Conservation (phyloP, 495 filamentous ascomycete genomes). For the Neurospora tetraspora region DNA sequence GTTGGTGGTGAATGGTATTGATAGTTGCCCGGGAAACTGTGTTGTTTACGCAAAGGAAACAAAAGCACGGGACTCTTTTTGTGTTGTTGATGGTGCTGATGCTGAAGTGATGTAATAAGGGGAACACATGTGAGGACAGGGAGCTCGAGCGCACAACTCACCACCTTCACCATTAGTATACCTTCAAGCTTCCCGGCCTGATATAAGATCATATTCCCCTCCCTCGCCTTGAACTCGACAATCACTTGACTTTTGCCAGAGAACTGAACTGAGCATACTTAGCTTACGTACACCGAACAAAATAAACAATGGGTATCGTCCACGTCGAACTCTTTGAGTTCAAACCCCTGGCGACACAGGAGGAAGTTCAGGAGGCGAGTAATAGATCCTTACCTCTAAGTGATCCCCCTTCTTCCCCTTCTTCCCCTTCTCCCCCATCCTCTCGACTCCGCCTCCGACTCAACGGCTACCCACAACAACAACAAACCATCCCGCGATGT, state of each 20-base stretch:
- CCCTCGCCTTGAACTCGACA: neutral
- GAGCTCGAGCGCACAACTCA: neutral
- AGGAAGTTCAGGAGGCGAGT: conserved; percentile 5
- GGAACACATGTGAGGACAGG: neutral
- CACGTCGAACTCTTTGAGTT: conserved; percentile 4
- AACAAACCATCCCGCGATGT: too few species aligned
- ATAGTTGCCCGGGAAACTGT: neutral
- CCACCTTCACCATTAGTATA: neutral
- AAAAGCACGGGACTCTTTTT: neutral
- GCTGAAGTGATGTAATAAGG: neutral
- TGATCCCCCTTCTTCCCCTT: neutral
- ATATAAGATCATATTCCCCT: neutral
- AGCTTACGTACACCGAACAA: neutral
- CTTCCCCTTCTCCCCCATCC: too few species aligned
- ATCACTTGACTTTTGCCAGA: neutral
- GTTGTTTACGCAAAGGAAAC: neutral
- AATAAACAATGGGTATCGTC: conserved; percentile 2
- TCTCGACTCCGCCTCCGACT: neutral
- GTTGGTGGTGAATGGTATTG: too few species aligned
- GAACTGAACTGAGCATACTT: neutral
- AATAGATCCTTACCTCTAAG: too few species aligned
- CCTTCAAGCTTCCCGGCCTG: neutral
- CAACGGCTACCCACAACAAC: neutral
- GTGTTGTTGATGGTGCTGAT: neutral
- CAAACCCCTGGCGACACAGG: conserved; percentile 5